phyloP scores from a whole-genome alignment of 140 eudicot species.

The Bidens hawaiensis region DNA sequence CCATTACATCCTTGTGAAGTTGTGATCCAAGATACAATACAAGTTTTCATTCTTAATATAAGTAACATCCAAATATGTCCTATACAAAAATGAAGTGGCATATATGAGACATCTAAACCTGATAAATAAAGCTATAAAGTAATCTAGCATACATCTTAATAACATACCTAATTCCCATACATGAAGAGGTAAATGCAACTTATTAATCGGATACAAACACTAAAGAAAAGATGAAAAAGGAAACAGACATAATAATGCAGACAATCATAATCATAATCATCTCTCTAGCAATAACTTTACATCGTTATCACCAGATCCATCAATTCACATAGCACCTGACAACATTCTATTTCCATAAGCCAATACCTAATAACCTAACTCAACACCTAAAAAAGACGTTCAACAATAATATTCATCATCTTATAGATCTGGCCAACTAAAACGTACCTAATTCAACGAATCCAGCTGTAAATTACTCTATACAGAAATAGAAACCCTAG shows the following conservation, averaged over 20 bases:
- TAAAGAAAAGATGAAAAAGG: too few relatives aligned
- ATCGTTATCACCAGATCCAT: neutral
- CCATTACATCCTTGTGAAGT: neutral
- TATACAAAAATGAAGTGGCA: neutral
- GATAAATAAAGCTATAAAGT: neutral
- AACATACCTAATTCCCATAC: neutral
- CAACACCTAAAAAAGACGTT: too few relatives aligned
- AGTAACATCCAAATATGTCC: too few relatives aligned
- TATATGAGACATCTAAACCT: neutral
- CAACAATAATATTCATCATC: too few relatives aligned
- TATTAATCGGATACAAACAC: neutral
- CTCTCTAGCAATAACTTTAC: neutral
- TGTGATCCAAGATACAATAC: neutral
- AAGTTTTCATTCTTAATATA: neutral
- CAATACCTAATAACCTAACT: neutral
- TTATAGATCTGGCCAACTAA: too few relatives aligned
- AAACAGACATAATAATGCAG: too few relatives aligned
- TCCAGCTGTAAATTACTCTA: too few relatives aligned
- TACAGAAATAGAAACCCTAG: neutral
- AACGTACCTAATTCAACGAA: too few relatives aligned
- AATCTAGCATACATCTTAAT: neutral
- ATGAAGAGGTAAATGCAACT: neutral
- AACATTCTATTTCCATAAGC: neutral
- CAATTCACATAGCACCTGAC: slow-evolving; percentile 3
- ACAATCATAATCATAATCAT: neutral